Conservation (phyloP, 306 rosid genomes). For the Lathyrus aphaca region DNA sequence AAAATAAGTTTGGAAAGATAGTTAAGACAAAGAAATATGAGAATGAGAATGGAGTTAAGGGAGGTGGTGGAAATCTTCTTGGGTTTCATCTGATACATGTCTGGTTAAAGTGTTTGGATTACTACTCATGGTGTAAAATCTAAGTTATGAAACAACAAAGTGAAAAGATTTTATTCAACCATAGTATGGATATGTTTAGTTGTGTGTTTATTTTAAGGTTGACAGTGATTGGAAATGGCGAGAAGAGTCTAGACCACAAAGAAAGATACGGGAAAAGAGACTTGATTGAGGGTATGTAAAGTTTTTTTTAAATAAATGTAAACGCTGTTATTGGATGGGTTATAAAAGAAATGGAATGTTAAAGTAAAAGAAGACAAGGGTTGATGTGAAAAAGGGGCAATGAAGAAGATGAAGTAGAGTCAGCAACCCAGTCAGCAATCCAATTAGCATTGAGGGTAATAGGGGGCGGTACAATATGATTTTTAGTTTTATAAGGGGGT, state of each 20-base stretch:
- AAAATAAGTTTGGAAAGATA: too few species aligned
- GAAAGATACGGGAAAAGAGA: constrained; percentile 20
- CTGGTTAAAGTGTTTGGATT: constrained; percentile 41
- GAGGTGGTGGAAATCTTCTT: too few species aligned
- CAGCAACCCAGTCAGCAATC: too few species aligned
- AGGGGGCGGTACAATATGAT: too few species aligned
- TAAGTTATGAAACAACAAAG: constrained; percentile 25
- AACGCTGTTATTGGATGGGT: neutral
- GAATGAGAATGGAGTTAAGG: too few species aligned
- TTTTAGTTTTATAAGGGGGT: too few species aligned
- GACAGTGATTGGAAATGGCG: constrained; percentile 28
- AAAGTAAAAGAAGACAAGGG: too few species aligned
- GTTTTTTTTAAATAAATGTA: neutral
- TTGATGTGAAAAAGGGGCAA: too few species aligned
- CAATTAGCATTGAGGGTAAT: too few species aligned
- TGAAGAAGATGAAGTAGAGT: too few species aligned
- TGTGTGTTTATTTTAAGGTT: constrained; percentile 11
- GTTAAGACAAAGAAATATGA: too few species aligned
- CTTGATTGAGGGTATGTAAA: neutral
- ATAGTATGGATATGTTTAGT: neutral
- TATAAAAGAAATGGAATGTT: too few species aligned
- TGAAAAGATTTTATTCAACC: constrained; percentile 31
- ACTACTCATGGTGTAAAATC: constrained; percentile 35
- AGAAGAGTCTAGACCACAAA: constrained; percentile 39
- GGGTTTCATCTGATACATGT: constrained; percentile 42